These are phyloP conservation scores for Pseudogymnoascus sp. DNA, from an alignment of 2,329 filamentous ascomycete genomes.

Conservation along the genomic window DNA sequence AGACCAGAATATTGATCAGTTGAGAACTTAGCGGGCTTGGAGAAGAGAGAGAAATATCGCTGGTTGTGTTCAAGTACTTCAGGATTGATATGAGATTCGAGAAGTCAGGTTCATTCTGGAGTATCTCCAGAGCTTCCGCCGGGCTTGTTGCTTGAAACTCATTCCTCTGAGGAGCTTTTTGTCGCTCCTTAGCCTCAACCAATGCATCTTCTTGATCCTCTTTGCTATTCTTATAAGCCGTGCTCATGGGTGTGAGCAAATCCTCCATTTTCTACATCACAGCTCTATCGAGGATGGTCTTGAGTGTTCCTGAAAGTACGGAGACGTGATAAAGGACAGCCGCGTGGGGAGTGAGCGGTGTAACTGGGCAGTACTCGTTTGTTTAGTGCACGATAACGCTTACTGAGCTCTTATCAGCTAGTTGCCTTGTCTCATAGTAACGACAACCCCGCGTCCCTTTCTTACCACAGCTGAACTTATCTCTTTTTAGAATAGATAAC, in stretches of 20 bases:
- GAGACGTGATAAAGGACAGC: neutral
- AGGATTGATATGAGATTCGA: slow-evolving; percentile 48
- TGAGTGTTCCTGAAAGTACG: neutral
- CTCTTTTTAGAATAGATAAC: neutral
- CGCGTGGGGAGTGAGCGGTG: neutral
- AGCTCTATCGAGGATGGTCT: neutral
- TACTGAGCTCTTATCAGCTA: slow-evolving; percentile 8
- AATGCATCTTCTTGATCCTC: slow-evolving; percentile 18
- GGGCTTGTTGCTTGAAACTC: slow-evolving; percentile 20
- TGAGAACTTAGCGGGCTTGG: slow-evolving; percentile 65
- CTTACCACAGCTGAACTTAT: neutral
- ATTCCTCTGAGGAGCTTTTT: neutral
- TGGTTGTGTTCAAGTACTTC: slow-evolving; percentile 38
- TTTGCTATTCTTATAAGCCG: slow-evolving; percentile 26
- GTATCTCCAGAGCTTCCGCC: slow-evolving; percentile 48
- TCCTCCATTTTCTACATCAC: slow-evolving; percentile 37
- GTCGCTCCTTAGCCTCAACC: slow-evolving; percentile 14
- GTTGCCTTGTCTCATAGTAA: slow-evolving; percentile 1
- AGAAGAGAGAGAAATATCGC: slow-evolving; percentile 48
- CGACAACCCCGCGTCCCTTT: neutral
- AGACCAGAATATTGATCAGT: slow-evolving; percentile 67
- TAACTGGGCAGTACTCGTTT: neutral
- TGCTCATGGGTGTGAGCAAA: slow-evolving; percentile 41
- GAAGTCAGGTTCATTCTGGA: slow-evolving; percentile 57
- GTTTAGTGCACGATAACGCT: neutral